Conservation (phyloP, 2,329 filamentous ascomycete species). For the Cercospora sojina region DNA sequence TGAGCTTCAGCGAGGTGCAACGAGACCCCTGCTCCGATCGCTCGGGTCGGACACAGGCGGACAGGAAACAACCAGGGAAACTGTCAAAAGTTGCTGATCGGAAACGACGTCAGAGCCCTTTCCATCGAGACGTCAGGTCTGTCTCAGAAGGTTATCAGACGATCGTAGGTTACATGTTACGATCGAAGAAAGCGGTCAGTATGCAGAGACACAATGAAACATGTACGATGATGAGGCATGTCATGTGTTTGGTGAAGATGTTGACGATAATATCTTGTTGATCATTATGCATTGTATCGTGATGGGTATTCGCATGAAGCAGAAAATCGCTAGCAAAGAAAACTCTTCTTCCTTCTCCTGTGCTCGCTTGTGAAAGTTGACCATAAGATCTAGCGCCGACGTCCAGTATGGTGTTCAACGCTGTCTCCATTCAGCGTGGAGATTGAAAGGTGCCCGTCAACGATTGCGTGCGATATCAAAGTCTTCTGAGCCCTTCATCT, state of each 20-base stretch:
- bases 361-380: not conserved
- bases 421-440: too few relatives aligned
- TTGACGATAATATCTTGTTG: not conserved
- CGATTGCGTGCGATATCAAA: not conserved
- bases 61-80: not conserved
- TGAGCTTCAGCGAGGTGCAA: not conserved
- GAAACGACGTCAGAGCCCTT: not conserved
- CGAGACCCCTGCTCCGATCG: constrained; percentile 1
- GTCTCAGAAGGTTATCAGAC: not conserved
- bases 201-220: not conserved
- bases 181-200: not conserved
- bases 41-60: not conserved
- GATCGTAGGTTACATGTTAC: not conserved
- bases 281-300: not conserved
- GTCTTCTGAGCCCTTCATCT: not conserved
- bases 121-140: not conserved
- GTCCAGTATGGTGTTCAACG: too few relatives aligned
- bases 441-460: not conserved
- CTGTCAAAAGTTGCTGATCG: not conserved
- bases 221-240: not conserved
- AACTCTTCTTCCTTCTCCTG: not conserved
- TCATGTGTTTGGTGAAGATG: not conserved
- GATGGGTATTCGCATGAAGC: constrained; percentile 12
- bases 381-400: not conserved
- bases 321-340: not conserved